These are phyloP conservation scores for Withania somnifera DNA, from an alignment of 305 asterid genomes.

Conservation along the genomic window DNA sequence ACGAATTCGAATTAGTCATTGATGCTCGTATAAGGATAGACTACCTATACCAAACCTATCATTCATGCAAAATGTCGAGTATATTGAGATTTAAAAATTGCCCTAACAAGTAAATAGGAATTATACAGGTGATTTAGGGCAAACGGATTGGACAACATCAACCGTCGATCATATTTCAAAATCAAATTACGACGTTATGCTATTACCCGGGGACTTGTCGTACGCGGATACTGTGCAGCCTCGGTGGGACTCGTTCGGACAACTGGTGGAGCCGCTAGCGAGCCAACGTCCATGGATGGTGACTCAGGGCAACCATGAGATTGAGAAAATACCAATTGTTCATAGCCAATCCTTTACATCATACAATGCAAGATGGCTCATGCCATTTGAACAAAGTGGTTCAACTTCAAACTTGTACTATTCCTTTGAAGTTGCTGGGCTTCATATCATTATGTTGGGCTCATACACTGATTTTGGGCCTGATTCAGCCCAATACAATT, in stretches of 20 bases:
- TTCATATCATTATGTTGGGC: slow-evolving; percentile 67
- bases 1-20: background rate
- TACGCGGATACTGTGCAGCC: slow-evolving; percentile 63
- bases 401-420: slow-evolving; percentile 64
- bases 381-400: slow-evolving; percentile 58
- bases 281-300: slow-evolving; percentile 87
- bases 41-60: too few relatives aligned
- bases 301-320: slow-evolving; percentile 78
- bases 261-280: slow-evolving; percentile 58
- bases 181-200: slow-evolving; percentile 45
- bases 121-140: slow-evolving; percentile 72
- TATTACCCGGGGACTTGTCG: slow-evolving; percentile 70
- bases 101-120: background rate
- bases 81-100: background rate
- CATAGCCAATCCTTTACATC: slow-evolving; percentile 40
- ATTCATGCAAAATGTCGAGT: too few relatives aligned
- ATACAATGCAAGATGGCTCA: slow-evolving; percentile 71
- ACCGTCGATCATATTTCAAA: slow-evolving; percentile 54
- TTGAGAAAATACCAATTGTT: slow-evolving; percentile 40
- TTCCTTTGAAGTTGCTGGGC: slow-evolving; percentile 59
- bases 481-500: slow-evolving; percentile 50
- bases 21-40: too few relatives aligned
- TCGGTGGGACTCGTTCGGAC: slow-evolving; percentile 76
- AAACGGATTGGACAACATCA: slow-evolving; percentile 75
- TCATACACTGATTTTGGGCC: slow-evolving; percentile 56